Conservation (phyloP, 2,329 filamentous ascomycete species). For the Myriangium duriaei region DNA sequence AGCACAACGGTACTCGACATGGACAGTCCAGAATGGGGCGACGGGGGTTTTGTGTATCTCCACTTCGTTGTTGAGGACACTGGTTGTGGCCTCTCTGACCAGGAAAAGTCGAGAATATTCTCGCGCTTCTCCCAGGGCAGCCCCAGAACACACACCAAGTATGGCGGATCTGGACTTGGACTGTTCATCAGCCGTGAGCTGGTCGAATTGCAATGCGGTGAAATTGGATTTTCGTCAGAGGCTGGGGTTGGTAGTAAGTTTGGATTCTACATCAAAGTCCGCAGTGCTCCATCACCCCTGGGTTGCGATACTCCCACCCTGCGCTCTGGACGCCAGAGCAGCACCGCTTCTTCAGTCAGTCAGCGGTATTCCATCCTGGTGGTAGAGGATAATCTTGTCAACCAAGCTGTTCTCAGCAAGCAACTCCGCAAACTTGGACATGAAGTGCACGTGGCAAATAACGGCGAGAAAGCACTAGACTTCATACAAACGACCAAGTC, state of each 20-base stretch:
- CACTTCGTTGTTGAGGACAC: conserved; percentile 14
- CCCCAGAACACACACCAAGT: conserved; percentile 53
- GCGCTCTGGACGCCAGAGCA: not conserved
- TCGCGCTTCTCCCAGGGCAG: conserved; percentile 57
- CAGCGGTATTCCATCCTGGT: conserved; percentile 13
- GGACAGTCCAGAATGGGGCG: conserved; percentile 6
- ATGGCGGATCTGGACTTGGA: conserved; percentile 58
- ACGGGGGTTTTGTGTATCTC: conserved; percentile 12
- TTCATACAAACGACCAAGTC: conserved; percentile 19
- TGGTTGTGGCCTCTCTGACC: conserved; percentile 26
- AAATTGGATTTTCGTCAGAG: conserved; percentile 51
- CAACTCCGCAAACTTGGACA: conserved; percentile 27
- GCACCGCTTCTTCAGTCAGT: not conserved
- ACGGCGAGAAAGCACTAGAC: conserved; percentile 27
- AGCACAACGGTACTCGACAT: conserved; percentile 10
- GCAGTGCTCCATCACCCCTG: conserved; percentile 14
- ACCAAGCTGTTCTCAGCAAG: conserved; percentile 28
- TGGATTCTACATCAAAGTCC: conserved; percentile 53
- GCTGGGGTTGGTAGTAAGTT: conserved; percentile 51
- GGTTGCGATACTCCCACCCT: conserved; percentile 1
- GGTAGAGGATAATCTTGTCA: conserved; percentile 29
- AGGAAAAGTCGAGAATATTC: conserved; percentile 41
- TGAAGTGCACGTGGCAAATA: conserved; percentile 25
- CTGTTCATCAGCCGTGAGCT: conserved; percentile 58
- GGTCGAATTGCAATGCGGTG: conserved; percentile 56